A percentile compares a stretch with the other conserved stretches of the same genome.
These are phyloP conservation scores for Byssothecium circinans DNA, from an alignment of 2,329 filamentous ascomycete genomes.

Conservation along the genomic window DNA sequence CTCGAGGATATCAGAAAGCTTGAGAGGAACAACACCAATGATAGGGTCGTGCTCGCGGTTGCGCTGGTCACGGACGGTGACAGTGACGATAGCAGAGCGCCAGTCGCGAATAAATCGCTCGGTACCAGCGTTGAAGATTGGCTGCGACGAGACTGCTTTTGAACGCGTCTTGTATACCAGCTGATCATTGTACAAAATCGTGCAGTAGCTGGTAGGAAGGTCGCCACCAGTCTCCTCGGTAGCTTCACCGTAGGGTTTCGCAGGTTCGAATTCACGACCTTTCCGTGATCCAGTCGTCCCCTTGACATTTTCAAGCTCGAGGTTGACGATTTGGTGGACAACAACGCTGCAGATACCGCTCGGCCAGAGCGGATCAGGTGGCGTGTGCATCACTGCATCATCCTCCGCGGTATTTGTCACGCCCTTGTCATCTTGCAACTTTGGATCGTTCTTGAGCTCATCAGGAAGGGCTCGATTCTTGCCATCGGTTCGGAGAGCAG, in stretches of 20 bases:
- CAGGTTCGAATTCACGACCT: conserved; percentile 85
- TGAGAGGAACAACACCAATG: conserved; percentile 86
- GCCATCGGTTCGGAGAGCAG: conserved; percentile 82
- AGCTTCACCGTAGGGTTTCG: conserved; percentile 78
- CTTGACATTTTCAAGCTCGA: conserved; percentile 89
- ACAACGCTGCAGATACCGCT: conserved; percentile 85
- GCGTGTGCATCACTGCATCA: conserved; percentile 84
- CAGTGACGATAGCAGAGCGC: conserved; percentile 81
- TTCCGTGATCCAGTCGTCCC: conserved; percentile 80
- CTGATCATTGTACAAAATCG: conserved; percentile 85
- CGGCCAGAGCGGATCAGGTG: conserved; percentile 94
- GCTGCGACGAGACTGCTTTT: conserved; percentile 91
- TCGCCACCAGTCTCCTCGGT: conserved; percentile 80
- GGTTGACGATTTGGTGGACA: conserved; percentile 91
- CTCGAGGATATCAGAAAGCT: conserved; percentile 83
- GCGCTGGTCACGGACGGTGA: conserved; percentile 84
- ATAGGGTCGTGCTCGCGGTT: conserved; percentile 94
- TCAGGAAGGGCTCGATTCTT: conserved; percentile 77
- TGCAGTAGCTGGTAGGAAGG: conserved; percentile 91
- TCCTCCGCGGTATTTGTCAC: conserved; percentile 71
- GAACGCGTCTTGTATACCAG: conserved; percentile 89
- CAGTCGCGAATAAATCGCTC: conserved; percentile 93
- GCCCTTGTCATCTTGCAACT: conserved; percentile 87
- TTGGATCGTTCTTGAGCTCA: conserved; percentile 70
- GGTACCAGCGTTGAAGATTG: conserved; percentile 95